Conservation (phyloP, 169 alveolate species). For the Plasmodium fragile region DNA sequence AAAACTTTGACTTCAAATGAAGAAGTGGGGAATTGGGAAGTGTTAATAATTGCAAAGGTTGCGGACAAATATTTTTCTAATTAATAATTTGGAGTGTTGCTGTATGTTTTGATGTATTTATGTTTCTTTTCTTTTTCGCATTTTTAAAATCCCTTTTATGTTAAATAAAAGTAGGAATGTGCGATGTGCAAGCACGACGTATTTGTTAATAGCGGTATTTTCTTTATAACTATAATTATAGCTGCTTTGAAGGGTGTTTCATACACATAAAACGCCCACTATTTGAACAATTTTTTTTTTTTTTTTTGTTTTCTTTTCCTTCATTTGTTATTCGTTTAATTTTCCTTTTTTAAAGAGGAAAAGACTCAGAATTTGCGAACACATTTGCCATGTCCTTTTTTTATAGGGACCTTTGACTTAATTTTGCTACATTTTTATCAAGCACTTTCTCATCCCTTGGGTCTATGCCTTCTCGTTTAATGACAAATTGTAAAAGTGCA, state of each 20-base stretch:
- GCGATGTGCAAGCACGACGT: neutral
- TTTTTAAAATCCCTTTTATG: conserved; percentile 7
- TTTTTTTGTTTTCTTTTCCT: neutral
- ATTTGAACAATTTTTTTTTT: neutral
- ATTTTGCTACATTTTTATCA: neutral
- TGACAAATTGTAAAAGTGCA: neutral
- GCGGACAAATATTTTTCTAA: neutral
- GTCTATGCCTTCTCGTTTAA: neutral
- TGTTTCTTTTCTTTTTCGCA: neutral
- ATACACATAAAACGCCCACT: neutral
- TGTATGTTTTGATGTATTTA: neutral
- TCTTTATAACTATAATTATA: neutral
- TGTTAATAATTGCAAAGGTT: neutral
- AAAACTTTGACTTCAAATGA: neutral
- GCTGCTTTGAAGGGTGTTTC: neutral
- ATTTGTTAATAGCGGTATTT: neutral
- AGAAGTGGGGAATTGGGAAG: neutral
- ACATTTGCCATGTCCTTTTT: neutral
- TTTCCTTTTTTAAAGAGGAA: neutral
- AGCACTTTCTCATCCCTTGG: neutral
- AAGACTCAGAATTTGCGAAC: neutral
- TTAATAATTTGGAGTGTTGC: neutral
- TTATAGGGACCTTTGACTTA: neutral
- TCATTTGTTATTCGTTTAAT: conserved; percentile 4
- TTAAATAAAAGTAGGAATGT: neutral